Conservation (phyloP, 1,284 basidiomycete species). For the Microbotryum violaceum region DNA sequence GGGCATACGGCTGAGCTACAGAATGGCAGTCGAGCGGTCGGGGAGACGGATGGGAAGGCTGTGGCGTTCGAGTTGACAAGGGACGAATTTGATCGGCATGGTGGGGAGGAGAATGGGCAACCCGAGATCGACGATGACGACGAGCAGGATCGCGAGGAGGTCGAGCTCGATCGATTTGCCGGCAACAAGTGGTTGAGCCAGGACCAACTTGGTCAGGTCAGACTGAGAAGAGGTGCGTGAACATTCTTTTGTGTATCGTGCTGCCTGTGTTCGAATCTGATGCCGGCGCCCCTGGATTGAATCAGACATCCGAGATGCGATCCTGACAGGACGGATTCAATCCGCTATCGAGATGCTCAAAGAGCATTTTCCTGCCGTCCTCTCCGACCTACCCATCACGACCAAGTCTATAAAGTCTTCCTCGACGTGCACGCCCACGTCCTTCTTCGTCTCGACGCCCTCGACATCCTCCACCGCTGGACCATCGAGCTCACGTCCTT, state of each 20-base stretch:
- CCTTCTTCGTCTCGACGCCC: slow-evolving; percentile 21
- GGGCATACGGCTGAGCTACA: background rate
- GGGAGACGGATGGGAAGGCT: background rate
- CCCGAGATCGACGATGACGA: background rate
- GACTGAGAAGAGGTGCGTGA: slow-evolving; percentile 53
- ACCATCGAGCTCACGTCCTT: background rate
- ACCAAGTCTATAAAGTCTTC: background rate
- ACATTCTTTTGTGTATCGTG: background rate
- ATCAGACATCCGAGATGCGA: slow-evolving; percentile 57
- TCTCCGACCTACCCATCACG: slow-evolving; percentile 39
- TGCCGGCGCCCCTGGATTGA: background rate
- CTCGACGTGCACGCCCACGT: slow-evolving; percentile 6
- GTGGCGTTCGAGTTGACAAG: slow-evolving; percentile 6
- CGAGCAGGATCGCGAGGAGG: background rate
- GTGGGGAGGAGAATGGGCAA: too few species aligned
- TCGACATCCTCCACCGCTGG: background rate
- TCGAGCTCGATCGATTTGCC: background rate
- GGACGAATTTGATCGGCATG: background rate
- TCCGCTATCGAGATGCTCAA: slow-evolving; percentile 60
- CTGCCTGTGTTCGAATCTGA: background rate
- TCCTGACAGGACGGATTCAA: slow-evolving; percentile 61
- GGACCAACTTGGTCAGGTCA: slow-evolving; percentile 34
- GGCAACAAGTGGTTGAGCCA: background rate
- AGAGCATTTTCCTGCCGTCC: slow-evolving; percentile 59
- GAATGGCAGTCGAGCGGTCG: background rate